A percentile compares a stretch with the other conserved stretches of the same genome.
These are phyloP conservation scores for Torulaspora pretoriensis DNA, from an alignment of 1,139 yeast species.

Conservation along the genomic window DNA sequence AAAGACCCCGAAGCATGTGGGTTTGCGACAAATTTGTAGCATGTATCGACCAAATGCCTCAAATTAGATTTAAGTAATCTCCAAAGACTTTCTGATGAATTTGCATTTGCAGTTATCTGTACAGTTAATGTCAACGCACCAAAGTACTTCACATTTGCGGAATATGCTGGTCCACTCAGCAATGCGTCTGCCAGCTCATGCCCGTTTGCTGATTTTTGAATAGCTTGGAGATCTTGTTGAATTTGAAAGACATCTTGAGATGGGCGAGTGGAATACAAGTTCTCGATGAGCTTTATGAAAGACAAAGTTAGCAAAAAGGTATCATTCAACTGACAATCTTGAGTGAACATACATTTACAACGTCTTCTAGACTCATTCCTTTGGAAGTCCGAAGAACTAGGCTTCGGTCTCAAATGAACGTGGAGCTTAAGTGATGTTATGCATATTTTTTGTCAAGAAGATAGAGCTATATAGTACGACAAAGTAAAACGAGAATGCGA, in stretches of 20 bases:
- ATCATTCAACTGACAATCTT: conserved; percentile 2
- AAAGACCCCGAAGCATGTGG: conserved; percentile 17
- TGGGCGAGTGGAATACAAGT: conserved; percentile 31
- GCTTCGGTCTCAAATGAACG: neutral
- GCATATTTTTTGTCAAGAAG: neutral
- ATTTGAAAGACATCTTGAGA: conserved; percentile 42
- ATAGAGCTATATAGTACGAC: neutral
- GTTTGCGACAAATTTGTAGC: conserved; percentile 18
- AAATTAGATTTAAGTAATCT: conserved; percentile 30
- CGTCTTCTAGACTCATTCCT: conserved; percentile 20
- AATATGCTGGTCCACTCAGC: conserved; percentile 37
- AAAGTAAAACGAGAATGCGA: neutral
- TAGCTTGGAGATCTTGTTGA: conserved; percentile 50
- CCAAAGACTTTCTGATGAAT: conserved; percentile 23
- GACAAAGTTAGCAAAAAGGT: conserved; percentile 1
- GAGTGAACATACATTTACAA: conserved; percentile 19
- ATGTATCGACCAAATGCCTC: conserved; percentile 24
- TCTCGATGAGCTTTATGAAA: conserved; percentile 26
- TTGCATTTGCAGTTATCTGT: conserved; percentile 40
- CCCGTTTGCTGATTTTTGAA: conserved; percentile 54
- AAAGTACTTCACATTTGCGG: conserved; percentile 56
- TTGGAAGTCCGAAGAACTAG: neutral
- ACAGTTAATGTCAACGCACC: conserved; percentile 71
- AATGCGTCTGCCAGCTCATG: conserved; percentile 48
- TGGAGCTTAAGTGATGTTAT: neutral